Base-by-base conservation (phyloP, 305 asterid species). In the Rubia tinctorum region DNA sequence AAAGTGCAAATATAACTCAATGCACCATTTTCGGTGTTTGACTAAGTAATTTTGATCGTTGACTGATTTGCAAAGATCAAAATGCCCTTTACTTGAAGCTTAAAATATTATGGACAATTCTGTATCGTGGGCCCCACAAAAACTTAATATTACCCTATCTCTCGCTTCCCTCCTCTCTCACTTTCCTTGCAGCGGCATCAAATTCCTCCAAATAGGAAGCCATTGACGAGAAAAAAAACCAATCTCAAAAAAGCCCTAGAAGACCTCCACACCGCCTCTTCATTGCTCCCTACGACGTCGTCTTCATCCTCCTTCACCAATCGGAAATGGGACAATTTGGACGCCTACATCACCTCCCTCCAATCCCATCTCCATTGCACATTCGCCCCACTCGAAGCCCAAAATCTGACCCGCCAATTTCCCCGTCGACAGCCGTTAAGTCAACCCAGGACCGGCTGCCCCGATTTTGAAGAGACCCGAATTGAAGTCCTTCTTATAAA, bases 241-340 rank as follows among this genome's bases (percentile, higher is more conserved):
- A 65, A 64, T 20, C 73, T 76, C n/a, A 76, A 34, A 49, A 71
- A 58, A 44, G 76, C 80, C 3, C 55, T 76, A 18, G 69, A 65
- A 55, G 69, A 65, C 8, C 80, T 76, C 34, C 43, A 65, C 71
- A 9, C 72, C 42, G 63, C 58, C 4, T 15, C 71, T 42, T 8
- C 40, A 12, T 45, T 30, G 53, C 77, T 82, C 14, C 73, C 71
- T 9, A 37, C 69, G 42, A 8, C 86, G 0, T 78, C 83, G 18
- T 64, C 45, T n/a, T 34, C 68, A 55, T 4, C 81, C 76, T 64
- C 27, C 25, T 55, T 71, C 17, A 4, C 64, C 73, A 71, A 65
- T 76, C 76, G 86, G 81, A 72, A 82, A 71, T 87, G 96, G 96
- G 69, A 73, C 49, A 88, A 86, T 62, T 59, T 89, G 60, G 92